Conservation (phyloP, 148 eudicot species). For the Fagopyrum homotropicum region DNA sequence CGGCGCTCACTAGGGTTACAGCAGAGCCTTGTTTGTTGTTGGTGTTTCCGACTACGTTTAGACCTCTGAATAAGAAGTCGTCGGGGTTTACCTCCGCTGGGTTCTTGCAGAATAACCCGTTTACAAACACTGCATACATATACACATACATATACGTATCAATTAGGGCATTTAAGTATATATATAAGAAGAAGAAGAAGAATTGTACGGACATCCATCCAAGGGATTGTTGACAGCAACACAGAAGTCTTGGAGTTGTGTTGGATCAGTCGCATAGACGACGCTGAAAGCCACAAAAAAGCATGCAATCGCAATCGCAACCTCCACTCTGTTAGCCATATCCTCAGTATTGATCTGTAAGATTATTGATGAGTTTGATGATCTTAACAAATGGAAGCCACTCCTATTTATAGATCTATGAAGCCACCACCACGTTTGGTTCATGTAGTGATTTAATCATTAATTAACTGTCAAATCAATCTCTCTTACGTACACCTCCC, state of each 20-base stretch:
- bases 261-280: constrained; percentile 5
- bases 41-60: constrained; percentile 1
- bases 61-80: constrained; percentile 11
- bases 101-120: constrained; percentile 12
- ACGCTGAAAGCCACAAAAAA: neutral
- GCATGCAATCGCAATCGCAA: neutral
- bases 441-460: too few relatives aligned
- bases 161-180: too few relatives aligned
- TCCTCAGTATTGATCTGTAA: too few relatives aligned
- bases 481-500: too few relatives aligned
- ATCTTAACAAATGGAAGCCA: too few relatives aligned
- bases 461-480: too few relatives aligned
- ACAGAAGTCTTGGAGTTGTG: constrained; percentile 1
- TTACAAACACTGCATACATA: constrained; percentile 11
- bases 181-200: too few relatives aligned
- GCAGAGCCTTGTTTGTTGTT: constrained; percentile 8
- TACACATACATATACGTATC: too few relatives aligned
- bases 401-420: too few relatives aligned
- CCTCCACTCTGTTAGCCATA: neutral
- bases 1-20: constrained; percentile 8
- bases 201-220: neutral
- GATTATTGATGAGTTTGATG: too few relatives aligned
- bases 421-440: too few relatives aligned
- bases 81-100: neutral
- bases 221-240: constrained; percentile 2